Percentiles rank a stretch among this genome's conserved stretches.
These are phyloP conservation scores for Penicillium robsamsonii DNA, from an alignment of 495 filamentous ascomycete species.

Conservation along the genomic window DNA sequence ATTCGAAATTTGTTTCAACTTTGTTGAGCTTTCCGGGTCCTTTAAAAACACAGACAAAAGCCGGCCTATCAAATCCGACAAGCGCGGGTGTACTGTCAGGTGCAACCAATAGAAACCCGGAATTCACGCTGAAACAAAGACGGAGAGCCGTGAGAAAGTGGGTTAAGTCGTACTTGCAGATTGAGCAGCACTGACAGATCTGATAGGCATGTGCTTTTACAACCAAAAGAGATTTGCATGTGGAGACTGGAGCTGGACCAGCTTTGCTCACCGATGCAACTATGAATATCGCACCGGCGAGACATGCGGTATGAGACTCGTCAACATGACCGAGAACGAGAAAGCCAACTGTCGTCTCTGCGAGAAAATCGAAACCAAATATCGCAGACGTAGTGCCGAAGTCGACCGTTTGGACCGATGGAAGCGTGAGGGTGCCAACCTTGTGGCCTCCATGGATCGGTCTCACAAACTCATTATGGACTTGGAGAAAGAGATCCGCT, in stretches of 20 bases:
- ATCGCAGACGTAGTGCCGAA: slow-evolving; percentile 72
- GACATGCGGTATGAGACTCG: slow-evolving; percentile 94
- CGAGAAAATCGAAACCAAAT: slow-evolving; percentile 88
- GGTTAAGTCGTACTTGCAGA: slow-evolving; percentile 30
- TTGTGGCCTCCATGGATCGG: slow-evolving; percentile 78
- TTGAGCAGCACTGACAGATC: slow-evolving; percentile 32
- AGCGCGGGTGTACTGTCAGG: slow-evolving; percentile 26
- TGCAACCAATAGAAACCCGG: slow-evolving; percentile 36
- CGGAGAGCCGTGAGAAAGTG: slow-evolving; percentile 33
- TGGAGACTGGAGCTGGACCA: slow-evolving; percentile 94
- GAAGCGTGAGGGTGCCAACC: slow-evolving; percentile 66
- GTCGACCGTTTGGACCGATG: slow-evolving; percentile 76
- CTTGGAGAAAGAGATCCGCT: slow-evolving; percentile 62
- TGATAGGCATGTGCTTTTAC: slow-evolving; percentile 58
- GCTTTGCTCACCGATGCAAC: slow-evolving; percentile 91
- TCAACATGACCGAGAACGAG: slow-evolving; percentile 64
- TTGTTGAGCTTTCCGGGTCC: slow-evolving; percentile 14
- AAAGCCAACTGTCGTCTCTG: slow-evolving; percentile 73
- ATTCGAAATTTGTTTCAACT: slow-evolving; percentile 32
- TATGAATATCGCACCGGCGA: slow-evolving; percentile 97
- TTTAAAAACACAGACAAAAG: slow-evolving; percentile 23
- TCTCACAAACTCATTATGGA: slow-evolving; percentile 60
- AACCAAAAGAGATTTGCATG: slow-evolving; percentile 61
- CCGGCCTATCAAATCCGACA: slow-evolving; percentile 40
- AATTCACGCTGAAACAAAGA: slow-evolving; percentile 38